phyloP scores from a whole-genome alignment of 176 grass and related monocot genomes.

The Zoysia japonica region DNA sequence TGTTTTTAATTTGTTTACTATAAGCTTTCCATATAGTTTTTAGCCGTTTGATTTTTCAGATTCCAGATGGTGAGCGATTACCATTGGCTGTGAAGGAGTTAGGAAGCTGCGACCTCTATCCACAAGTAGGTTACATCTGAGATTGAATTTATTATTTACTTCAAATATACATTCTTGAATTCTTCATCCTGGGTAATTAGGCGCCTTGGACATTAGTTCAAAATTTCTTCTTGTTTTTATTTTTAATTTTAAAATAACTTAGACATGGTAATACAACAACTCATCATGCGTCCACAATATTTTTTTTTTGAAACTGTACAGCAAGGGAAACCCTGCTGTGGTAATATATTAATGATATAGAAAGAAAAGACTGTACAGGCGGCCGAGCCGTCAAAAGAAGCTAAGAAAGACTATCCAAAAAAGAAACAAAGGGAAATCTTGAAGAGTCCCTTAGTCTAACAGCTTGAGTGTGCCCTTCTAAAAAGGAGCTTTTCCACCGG shows the following conservation, averaged over 20 bases:
- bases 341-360: too few relatives aligned
- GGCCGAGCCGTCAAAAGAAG: too few relatives aligned
- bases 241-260: background rate
- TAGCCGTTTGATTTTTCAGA: slow-evolving; percentile 40
- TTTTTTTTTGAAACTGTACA: background rate
- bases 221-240: slow-evolving; percentile 15
- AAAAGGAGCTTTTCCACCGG: too few relatives aligned
- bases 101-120: slow-evolving; percentile 89
- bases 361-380: too few relatives aligned
- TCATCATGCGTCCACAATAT: slow-evolving; percentile 14
- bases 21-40: slow-evolving; percentile 8
- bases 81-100: slow-evolving; percentile 88
- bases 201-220: slow-evolving; percentile 3
- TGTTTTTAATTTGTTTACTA: background rate
- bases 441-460: too few relatives aligned
- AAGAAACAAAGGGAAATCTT: too few relatives aligned
- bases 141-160: slow-evolving; percentile 17
- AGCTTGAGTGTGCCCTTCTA: too few relatives aligned
- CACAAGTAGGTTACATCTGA: slow-evolving; percentile 63
- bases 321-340: too few relatives aligned
- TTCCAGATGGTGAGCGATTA: slow-evolving; percentile 75
- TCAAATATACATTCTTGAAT: slow-evolving; percentile 9
- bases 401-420: too few relatives aligned
- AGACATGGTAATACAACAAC: slow-evolving; percentile 11
- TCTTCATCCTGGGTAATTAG: background rate